These are phyloP conservation scores for Macrophomina phaseolina DNA, from an alignment of 2,329 filamentous ascomycete genomes.

Conservation along the genomic window DNA sequence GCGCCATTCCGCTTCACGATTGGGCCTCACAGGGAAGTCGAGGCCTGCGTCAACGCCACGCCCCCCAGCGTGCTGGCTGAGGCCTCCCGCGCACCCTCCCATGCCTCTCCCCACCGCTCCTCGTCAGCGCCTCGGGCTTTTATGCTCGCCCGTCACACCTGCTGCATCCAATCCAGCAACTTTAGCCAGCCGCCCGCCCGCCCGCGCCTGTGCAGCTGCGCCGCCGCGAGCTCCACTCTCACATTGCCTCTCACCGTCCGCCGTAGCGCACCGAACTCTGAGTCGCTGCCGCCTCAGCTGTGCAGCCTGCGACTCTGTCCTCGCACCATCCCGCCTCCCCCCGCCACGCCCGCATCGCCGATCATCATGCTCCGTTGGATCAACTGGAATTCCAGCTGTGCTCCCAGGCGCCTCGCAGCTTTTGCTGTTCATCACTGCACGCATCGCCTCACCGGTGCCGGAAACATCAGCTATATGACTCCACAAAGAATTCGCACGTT, in stretches of 20 bases:
- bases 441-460: background rate
- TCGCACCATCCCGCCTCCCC: background rate
- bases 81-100: slow-evolving; percentile 19
- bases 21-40: slow-evolving; percentile 19
- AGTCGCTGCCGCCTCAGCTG: background rate
- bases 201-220: slow-evolving; percentile 21
- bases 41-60: slow-evolving; percentile 25
- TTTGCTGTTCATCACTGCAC: background rate
- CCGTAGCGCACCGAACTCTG: slow-evolving; percentile 13
- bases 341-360: slow-evolving; percentile 2
- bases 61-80: slow-evolving; percentile 8
- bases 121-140: slow-evolving; percentile 7
- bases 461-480: background rate
- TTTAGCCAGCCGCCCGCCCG: slow-evolving; percentile 16
- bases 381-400: background rate
- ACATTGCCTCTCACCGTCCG: slow-evolving; percentile 12
- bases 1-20: slow-evolving; percentile 13
- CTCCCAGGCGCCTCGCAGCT: background rate
- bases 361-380: background rate
- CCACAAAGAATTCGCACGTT: background rate
- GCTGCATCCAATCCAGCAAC: slow-evolving; percentile 20
- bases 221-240: slow-evolving; percentile 22
- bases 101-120: slow-evolving; percentile 11
- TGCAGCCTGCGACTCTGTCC: slow-evolving; percentile 12
- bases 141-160: slow-evolving; percentile 20